A percentile compares a stretch with the other conserved stretches of the same genome.
phyloP scores from a whole-genome alignment of 306 rosid genomes.

The Sicyos baderoa region DNA sequence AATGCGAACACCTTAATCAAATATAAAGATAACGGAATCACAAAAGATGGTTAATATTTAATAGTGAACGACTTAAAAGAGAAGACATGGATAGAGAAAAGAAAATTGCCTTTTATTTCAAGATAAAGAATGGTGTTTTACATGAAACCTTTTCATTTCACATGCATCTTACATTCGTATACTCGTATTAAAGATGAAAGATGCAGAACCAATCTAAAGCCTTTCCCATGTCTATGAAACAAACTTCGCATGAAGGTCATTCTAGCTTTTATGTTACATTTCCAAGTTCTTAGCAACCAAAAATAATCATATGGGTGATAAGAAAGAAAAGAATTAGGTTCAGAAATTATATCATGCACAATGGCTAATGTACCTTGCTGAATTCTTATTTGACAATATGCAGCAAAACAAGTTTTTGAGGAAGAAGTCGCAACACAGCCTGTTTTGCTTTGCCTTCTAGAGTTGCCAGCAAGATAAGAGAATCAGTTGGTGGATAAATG shows the following conservation, averaged over 20 bases:
- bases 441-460: background rate
- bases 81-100: background rate
- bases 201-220: background rate
- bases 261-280: background rate
- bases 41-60: background rate
- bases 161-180: background rate
- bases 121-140: background rate
- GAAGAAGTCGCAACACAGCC: constrained; percentile 5
- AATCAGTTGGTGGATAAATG: background rate
- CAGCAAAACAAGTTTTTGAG: background rate
- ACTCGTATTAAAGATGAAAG: background rate
- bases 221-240: background rate
- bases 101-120: background rate
- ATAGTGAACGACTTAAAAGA: background rate
- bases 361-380: background rate
- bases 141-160: background rate
- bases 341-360: background rate
- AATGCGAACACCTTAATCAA: background rate
- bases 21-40: background rate
- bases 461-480: constrained; percentile 1
- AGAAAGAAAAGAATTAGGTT: background rate
- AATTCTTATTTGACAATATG: background rate
- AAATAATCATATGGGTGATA: background rate
- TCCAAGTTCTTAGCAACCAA: background rate
- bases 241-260: background rate